Evolutionary conservation across 345 rosid species (phyloP), one percentile per base, ranked within the genome.

Genomic region (Chamaenerion angustifolium): DNA sequence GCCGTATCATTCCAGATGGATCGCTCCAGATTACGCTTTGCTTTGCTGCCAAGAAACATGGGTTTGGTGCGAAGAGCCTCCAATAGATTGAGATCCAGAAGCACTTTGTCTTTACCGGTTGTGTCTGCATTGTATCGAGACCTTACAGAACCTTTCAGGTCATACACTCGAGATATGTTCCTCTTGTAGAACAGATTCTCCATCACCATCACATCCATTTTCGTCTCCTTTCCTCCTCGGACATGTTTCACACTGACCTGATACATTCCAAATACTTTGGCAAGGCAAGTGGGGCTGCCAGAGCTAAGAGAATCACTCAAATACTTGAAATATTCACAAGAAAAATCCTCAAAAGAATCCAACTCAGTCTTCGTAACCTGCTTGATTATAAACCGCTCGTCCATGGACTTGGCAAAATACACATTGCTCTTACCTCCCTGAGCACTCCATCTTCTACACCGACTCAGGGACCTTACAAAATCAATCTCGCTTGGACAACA

Each of bases 361-460:
- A 88, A 56, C 76, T 93, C 99, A 0, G 85, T 82, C 72, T 84
- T 93, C 37, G 69, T 77, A 0, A 93, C 92, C 76, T 93, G 95
- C 59, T 93, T 93, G 54, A 93, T 74, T 16, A 93, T 88, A 56
- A 93, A 88, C 71, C 99, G 80, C 71, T 88, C 96, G 61, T 88
- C 96, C 65, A 88, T 64, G 7, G 99, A 82, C 71, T 77, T 93
- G 16, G 95, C 96, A 27, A 93, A 93, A 64, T 85, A 88, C 11
- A 85, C 99, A 51, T 88, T 93, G 75, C 94, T 88, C 68, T 93
- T 88, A 11, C 99, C 99, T 55, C 99, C 99, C 67, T 93, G 92
- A 4, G 96, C 99, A 57, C 69, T 74, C 99, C 99, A 93, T 62
- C 72, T 82, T 59, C 65, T 80, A 55, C 94, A 79, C 40, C 96